Conservation (phyloP, 306 rosid species). For the Styphnolobium japonicum region DNA sequence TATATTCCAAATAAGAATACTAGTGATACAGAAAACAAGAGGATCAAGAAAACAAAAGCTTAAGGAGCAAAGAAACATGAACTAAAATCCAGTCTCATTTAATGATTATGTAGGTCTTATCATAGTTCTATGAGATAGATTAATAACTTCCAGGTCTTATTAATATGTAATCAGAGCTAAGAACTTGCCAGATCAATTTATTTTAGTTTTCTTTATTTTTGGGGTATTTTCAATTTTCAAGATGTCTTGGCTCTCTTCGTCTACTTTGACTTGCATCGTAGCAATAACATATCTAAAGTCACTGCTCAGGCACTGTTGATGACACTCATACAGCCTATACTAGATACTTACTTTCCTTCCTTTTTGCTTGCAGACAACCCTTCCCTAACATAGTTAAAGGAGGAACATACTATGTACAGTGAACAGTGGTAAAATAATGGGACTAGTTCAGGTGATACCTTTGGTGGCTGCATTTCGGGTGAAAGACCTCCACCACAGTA, state of each 20-base stretch:
- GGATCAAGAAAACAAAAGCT: neutral
- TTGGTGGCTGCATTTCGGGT: constrained; percentile 99
- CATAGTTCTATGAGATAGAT: neutral
- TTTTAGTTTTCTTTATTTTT: neutral
- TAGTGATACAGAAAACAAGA: neutral
- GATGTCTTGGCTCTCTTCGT: neutral
- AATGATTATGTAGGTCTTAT: too few relatives aligned
- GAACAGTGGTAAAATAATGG: neutral
- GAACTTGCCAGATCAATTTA: neutral
- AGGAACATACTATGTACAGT: neutral
- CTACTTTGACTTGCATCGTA: neutral
- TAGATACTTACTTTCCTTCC: neutral
- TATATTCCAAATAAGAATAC: constrained; percentile 17
- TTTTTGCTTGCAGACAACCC: neutral
- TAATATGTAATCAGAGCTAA: neutral
- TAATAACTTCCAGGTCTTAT: neutral
- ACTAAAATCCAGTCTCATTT: too few relatives aligned
- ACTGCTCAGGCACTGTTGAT: neutral
- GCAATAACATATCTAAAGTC: neutral
- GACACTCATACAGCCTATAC: neutral
- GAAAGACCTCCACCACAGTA: constrained; percentile 95
- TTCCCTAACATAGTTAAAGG: neutral
- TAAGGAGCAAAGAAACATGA: neutral
- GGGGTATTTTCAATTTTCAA: neutral
- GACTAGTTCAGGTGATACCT: constrained; percentile 48